Evolutionary conservation across 75 land plant genomes (phyloP), one percentile per base, ranked within the genome.

Genomic region (Gnetum montanum): DNA sequence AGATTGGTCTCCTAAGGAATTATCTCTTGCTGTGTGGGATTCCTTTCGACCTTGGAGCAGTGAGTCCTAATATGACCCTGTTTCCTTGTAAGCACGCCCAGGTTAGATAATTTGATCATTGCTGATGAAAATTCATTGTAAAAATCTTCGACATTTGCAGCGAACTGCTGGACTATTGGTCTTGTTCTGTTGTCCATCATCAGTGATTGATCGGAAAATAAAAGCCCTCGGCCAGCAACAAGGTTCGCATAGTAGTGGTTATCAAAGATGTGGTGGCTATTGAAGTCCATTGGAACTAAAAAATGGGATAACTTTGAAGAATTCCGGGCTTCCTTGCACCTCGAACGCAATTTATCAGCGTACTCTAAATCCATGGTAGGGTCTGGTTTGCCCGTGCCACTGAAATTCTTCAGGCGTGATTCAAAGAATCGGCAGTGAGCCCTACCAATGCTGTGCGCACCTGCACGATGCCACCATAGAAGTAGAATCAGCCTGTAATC

Each of bases 361-460:
- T 69, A 70, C 18, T 49, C 22, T 31, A 54, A 38, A 53, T 74
- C 71, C 38, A 80, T 15, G 12, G 30, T 30, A 0, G 83, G 78
- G 31, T 80, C 83, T 8, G 31, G 11, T 54, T 64, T 65, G 15
- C 57, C 53, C 27, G 31, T 55, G 5, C 67, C 66, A 45, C 71
- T 64, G 73, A 61, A 69, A 76, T 81, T 81, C 76, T 81, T 76
- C 18, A 82, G 64, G 25, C 81, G 69, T 34, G 46, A 57, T 6
- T 56, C 10, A 69, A 82, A 59, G 22, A 47, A 48, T 0, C 60
- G 28, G 71, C 85, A 82, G 59, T 82, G 85, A 15, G 67, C 69
- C 30, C 44, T 70, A 19, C 85, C 85, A 22, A 82, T 70, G 3
- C 78, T 82, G 56, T 82, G 85, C 2, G 62, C 67, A 38, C 77